Evolutionary conservation across 805 yeast genomes (phyloP).

Genomic region (Starmerella powellii): DNA sequence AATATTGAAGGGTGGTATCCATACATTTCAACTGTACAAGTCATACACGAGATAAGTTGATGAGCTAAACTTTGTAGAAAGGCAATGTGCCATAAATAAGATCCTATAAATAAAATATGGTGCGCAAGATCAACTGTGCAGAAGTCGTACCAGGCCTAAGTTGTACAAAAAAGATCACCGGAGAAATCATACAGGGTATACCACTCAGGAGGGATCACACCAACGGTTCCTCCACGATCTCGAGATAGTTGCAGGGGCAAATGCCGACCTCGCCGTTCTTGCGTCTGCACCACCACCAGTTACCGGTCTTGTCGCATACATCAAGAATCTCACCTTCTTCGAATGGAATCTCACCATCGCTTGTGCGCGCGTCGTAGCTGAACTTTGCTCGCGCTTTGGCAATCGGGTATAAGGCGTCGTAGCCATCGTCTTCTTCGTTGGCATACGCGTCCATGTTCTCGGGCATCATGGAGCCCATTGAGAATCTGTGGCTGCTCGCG

Average conservation of each 20-base stretch:
- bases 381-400: slow-evolving; percentile 71
- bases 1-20: no score
- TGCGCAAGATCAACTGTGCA: no score
- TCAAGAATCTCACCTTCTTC: slow-evolving; percentile 82
- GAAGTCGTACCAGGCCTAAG: no score
- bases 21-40: no score
- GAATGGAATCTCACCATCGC: slow-evolving; percentile 84
- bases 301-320: slow-evolving; percentile 84
- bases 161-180: no score
- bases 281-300: slow-evolving; percentile 97
- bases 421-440: slow-evolving; percentile 5
- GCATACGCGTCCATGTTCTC: slow-evolving; percentile 50
- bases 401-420: slow-evolving; percentile 5
- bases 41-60: no score
- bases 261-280: slow-evolving; percentile 88
- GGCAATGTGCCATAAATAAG: no score
- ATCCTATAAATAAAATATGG: no score
- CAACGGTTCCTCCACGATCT: slow-evolving; percentile 32
- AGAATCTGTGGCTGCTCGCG: not conserved
- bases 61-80: no score
- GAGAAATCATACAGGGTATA: no score
- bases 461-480: not conserved
- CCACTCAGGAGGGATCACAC: no score
- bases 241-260: slow-evolving; percentile 90
- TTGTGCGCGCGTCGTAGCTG: slow-evolving; percentile 78